Base-by-base conservation (phyloP, 2,329 filamentous ascomycete genomes). In the Thielaviopsis musarum region DNA sequence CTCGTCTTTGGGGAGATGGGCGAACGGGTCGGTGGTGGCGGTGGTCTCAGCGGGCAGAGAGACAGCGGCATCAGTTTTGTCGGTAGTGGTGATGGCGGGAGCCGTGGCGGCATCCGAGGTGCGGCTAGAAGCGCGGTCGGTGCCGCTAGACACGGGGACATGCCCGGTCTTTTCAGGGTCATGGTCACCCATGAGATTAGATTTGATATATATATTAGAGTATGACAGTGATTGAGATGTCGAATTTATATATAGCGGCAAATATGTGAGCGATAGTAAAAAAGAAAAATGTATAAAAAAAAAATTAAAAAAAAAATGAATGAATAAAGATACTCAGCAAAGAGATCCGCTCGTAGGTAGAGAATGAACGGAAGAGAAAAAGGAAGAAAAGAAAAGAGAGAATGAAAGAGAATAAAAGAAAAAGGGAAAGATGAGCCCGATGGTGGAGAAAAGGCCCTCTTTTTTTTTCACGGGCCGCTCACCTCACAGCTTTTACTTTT, bases 1-100 rank as follows among this genome's bases (percentile, higher is more conserved):
- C 70, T 91, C 85, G 61, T 84, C 68, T 9, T 78, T 70, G 1
- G 85, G 79, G 3, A 91, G 74, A 67, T 88, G 80, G 26, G 73
- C 73, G 66, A 81, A 83, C 3, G 79, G 73, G 65, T 82, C 78
- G 30, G 76, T 73, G 9, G 22, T 38, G 12, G 49, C 28, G 26
- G 52, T 21, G 22, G 49, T 28, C 19, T 54, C 24, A 5, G 26
- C 13, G 13, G 26, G 30, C 5, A 34, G 7, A 6, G 30, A 34
- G 30, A 34, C 10, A 7, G 30, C 10, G 10, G 9, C 6, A 34
- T 34, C 9, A 9, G 26, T 21, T 12, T 28, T 7, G 5, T 52
- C 24, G 28, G 26, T 45, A 19, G 30, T 17, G 5, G 6, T 17
- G 15, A 30, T 19, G 15, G 13, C 51, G 10, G 51, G 13, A 2